A percentile compares a stretch with the other conserved stretches of the same genome.
These are phyloP conservation scores for Tricharina praecox DNA, from an alignment of 495 filamentous ascomycete genomes.

Conservation along the genomic window DNA sequence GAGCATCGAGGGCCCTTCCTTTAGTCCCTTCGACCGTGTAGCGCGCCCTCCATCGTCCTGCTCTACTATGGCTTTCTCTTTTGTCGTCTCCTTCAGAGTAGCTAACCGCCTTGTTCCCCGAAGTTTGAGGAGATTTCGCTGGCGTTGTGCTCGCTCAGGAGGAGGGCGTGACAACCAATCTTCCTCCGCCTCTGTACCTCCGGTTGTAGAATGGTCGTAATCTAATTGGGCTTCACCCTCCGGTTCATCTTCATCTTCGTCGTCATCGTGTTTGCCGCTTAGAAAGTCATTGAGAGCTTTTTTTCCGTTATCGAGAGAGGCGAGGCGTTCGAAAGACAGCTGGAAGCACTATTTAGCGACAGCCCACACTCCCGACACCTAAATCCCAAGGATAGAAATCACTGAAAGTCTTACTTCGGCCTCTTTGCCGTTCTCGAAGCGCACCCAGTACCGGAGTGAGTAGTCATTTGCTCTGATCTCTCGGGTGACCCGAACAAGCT, in stretches of 20 bases:
- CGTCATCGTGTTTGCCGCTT: not conserved
- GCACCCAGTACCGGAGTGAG: conserved; percentile 13
- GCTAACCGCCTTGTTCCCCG: not conserved
- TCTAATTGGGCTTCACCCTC: not conserved
- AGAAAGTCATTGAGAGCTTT: conserved; percentile 7
- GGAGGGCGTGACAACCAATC: no score
- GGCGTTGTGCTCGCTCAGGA: no score
- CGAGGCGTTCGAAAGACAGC: conserved; percentile 16
- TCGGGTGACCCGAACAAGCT: conserved; percentile 5
- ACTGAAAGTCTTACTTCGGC: not conserved
- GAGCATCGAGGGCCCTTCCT: no score
- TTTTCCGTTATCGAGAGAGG: conserved; percentile 9
- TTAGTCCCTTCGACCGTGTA: no score
- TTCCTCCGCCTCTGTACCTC: not conserved
- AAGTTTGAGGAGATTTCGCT: not conserved
- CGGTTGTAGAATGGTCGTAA: not conserved
- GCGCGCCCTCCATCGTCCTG: not conserved
- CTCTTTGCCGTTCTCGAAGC: conserved; percentile 10
- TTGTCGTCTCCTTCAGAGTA: not conserved
- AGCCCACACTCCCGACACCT: not conserved
- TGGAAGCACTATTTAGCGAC: not conserved
- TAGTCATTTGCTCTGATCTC: conserved; percentile 7
- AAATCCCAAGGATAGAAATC: not conserved
- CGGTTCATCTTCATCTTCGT: not conserved
- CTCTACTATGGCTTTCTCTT: not conserved